Evolutionary conservation across 2,329 filamentous ascomycete species (phyloP).

Genomic region (Colletotrichum sp.): DNA sequence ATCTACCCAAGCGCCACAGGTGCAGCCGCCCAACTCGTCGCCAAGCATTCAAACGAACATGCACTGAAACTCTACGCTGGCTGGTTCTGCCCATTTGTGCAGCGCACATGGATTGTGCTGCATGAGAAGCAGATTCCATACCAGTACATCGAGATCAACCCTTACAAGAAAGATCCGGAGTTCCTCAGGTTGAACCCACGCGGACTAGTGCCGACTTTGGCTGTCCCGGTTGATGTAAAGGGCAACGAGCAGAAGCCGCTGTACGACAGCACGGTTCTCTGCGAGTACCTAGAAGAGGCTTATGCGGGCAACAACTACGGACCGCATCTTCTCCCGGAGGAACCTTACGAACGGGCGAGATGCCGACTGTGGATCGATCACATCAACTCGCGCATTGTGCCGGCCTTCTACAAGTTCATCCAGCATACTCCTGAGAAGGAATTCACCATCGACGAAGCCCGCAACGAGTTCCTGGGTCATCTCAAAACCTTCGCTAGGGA

Average conservation of each 20-base stretch:
- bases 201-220: slow-evolving; percentile 76
- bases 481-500: slow-evolving; percentile 66
- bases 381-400: slow-evolving; percentile 69
- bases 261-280: slow-evolving; percentile 75
- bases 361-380: slow-evolving; percentile 79
- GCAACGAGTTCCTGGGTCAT: slow-evolving; percentile 61
- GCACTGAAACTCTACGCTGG: slow-evolving; percentile 71
- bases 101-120: slow-evolving; percentile 75
- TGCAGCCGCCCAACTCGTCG: slow-evolving; percentile 52
- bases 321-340: slow-evolving; percentile 60
- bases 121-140: slow-evolving; percentile 76
- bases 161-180: slow-evolving; percentile 73
- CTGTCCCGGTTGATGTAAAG: slow-evolving; percentile 40
- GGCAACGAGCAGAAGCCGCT: slow-evolving; percentile 58
- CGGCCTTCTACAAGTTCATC: slow-evolving; percentile 69
- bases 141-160: slow-evolving; percentile 80
- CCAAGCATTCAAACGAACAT: slow-evolving; percentile 50
- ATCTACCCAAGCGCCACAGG: slow-evolving; percentile 53
- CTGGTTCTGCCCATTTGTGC: slow-evolving; percentile 77
- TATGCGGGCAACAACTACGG: slow-evolving; percentile 56
- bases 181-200: slow-evolving; percentile 77
- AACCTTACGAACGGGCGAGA: slow-evolving; percentile 68
- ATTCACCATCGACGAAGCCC: slow-evolving; percentile 56
- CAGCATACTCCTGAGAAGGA: slow-evolving; percentile 58
- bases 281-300: slow-evolving; percentile 78